These are phyloP conservation scores for Trichoderma breve DNA, from an alignment of 2,329 filamentous ascomycete species.

Conservation along the genomic window DNA sequence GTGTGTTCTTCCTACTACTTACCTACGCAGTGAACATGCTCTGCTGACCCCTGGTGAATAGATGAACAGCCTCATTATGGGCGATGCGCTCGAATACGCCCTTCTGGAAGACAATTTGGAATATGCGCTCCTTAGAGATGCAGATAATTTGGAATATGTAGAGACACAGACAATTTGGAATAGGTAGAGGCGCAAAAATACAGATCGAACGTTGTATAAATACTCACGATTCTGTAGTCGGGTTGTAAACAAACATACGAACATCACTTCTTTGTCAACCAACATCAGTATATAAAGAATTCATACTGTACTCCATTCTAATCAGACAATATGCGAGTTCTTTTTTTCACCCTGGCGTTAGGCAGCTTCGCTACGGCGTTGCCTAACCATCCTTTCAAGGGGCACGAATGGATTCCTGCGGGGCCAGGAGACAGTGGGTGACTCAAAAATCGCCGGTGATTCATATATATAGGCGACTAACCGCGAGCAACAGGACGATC, in stretches of 20 bases:
- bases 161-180: not conserved
- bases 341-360: not conserved
- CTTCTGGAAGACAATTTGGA: not conserved
- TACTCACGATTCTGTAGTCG: not conserved
- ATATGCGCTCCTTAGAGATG: not conserved
- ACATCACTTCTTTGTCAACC: not conserved
- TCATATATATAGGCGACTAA: not conserved
- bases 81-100: not conserved
- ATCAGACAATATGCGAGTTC: not conserved
- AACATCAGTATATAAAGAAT: not conserved
- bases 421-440: not conserved
- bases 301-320: not conserved
- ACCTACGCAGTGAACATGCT: not conserved
- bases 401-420: conserved; percentile 3
- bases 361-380: not conserved
- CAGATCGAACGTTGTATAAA: not conserved
- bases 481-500: not conserved
- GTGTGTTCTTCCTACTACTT: not conserved
- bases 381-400: not conserved
- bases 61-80: not conserved
- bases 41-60: not conserved
- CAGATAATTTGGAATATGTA: not conserved
- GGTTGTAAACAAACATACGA: not conserved
- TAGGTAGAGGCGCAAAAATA: not conserved
- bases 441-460: not conserved